Percentiles rank a stretch among this genome's conserved stretches.
Evolutionary conservation across 371 early-diverging fungal genomes (phyloP).

Genomic region (Smittium culicis): DNA sequence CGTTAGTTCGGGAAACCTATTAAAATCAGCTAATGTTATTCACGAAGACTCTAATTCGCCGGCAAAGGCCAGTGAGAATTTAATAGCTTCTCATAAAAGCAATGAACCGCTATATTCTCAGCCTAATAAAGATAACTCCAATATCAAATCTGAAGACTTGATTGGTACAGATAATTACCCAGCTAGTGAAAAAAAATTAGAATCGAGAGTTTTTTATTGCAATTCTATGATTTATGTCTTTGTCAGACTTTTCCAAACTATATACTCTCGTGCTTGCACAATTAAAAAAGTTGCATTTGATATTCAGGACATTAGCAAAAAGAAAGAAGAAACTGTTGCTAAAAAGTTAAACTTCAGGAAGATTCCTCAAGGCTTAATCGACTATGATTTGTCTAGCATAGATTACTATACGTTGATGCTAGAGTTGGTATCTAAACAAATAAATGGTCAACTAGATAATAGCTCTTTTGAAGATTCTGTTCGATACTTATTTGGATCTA

Average conservation of each 20-base stretch:
- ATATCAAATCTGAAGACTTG: not conserved
- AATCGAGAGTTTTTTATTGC: constrained; percentile 22
- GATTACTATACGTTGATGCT: constrained; percentile 65
- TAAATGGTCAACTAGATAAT: constrained; percentile 71
- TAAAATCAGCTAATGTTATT: constrained; percentile 1
- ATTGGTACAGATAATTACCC: not conserved
- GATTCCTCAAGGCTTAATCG: constrained; percentile 28
- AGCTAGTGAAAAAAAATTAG: not conserved
- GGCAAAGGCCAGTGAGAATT: not conserved
- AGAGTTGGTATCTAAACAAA: constrained; percentile 55
- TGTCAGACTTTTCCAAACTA: constrained; percentile 65
- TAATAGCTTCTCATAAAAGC: not conserved
- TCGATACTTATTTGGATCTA: constrained; percentile 69
- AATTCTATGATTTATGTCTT: constrained; percentile 74
- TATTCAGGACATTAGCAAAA: constrained; percentile 39
- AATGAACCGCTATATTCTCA: not conserved
- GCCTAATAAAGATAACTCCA: not conserved
- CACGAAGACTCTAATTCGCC: not conserved
- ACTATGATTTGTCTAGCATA: constrained; percentile 21
- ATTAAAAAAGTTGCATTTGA: constrained; percentile 57
- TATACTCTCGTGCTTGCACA: constrained; percentile 63
- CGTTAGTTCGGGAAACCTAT: constrained; percentile 17
- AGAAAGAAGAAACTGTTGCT: constrained; percentile 55
- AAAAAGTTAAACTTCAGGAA: constrained; percentile 62
- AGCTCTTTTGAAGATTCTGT: constrained; percentile 81